Percentiles rank a stretch among this genome's conserved stretches.
Evolutionary conservation across 176 grass and related monocot species (phyloP).

Genomic region (Oryza glumipatula): DNA sequence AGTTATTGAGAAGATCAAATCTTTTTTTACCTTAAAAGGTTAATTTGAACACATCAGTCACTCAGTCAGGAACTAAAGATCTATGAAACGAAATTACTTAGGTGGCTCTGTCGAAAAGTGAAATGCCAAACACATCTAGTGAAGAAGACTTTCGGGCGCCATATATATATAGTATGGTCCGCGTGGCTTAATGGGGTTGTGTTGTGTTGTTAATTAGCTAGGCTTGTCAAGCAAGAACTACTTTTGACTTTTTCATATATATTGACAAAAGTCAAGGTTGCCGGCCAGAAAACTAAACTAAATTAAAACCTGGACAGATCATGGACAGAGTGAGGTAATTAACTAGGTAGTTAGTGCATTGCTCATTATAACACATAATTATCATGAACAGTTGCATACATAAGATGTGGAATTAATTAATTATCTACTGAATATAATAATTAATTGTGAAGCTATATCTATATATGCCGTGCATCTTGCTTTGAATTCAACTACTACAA

Average conservation of each 20-base stretch:
- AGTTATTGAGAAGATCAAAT: not conserved
- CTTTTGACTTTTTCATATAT: slow-evolving; percentile 18
- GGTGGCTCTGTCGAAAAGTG: not conserved
- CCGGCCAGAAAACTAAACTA: not conserved
- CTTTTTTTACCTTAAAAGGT: not conserved
- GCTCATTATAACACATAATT: too few relatives aligned
- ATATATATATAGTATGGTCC: not conserved
- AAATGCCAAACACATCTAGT: not conserved
- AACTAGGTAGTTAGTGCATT: too few relatives aligned
- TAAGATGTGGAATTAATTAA: too few relatives aligned
- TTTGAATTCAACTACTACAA: slow-evolving; percentile 18
- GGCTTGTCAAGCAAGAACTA: not conserved
- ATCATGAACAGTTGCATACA: too few relatives aligned
- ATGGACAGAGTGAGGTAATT: not conserved
- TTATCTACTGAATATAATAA: too few relatives aligned
- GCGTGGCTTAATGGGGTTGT: not conserved
- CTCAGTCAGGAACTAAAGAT: not conserved
- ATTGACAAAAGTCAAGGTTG: slow-evolving; percentile 10
- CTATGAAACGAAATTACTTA: not conserved
- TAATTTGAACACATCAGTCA: not conserved
- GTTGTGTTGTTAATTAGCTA: not conserved
- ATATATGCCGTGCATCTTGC: not conserved
- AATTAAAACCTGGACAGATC: not conserved
- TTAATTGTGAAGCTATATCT: too few relatives aligned
- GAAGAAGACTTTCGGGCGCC: not conserved